Evolutionary conservation across 164 flowering plant genomes (phyloP), one percentile per base, ranked within the genome.

Genomic region (Malania oleifera): DNA sequence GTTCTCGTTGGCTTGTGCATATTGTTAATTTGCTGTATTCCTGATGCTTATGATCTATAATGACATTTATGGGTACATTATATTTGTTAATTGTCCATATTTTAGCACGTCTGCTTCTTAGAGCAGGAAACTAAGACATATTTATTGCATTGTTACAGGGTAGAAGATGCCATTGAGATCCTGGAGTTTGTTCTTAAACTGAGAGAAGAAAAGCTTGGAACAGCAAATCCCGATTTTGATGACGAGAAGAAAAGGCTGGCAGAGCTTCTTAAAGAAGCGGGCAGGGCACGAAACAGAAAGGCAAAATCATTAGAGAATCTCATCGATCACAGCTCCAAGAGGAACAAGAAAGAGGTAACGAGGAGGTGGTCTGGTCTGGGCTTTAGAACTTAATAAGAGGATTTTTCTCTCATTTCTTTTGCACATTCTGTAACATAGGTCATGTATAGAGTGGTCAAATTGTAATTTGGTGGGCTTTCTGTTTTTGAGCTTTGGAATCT

Each of bases 191-290:
- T 95, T 45, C 87, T 95, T 18, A 91, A 91, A 72, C 63, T 85
- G 70, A 79, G 99, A 66, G 97, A 89, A 66, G 99, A 95, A 70
- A 83, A 87, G 69, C 93, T 95, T 24, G 99, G 97, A 43, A 95
- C 89, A 9, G 97, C 97, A 17, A 91, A 95, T 65, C 96, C 97
- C 1, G 97, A 95, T 56, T 89, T 95, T 28, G 91, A 88, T 39
- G 97, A 86, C 25, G 99, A 95, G 75, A 95, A 82, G 87, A 84
- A 71, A 56, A 81, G 99, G 76, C 71, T 90, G 31, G 82, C 89
- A 5, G 97, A 93, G 72, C 93, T 93, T 26, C 72, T 93, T 73
- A 93, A 90, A 77, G 97, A 86, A 75, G 89, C 96, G 5, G 99
- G 99, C 49, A 80, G 82, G 73, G 52, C 85, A 7, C 67, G 97